Conservation (phyloP, 2,329 filamentous ascomycete species). For the Sclerotiophoma versabilis region DNA sequence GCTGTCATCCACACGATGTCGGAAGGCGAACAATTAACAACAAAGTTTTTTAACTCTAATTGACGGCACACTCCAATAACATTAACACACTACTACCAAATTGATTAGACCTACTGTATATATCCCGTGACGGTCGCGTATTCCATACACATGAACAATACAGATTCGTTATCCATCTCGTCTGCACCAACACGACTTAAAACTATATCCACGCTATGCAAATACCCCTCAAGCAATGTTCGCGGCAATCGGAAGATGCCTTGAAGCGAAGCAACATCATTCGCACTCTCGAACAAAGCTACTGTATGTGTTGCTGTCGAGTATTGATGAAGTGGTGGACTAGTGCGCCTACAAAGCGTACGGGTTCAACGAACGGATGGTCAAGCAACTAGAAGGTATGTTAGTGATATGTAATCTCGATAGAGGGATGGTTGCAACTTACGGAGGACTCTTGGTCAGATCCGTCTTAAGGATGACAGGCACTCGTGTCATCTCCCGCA, state of each 20-base stretch:
- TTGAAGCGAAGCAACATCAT: background rate
- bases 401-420: slow-evolving; percentile 19
- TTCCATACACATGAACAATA: slow-evolving; percentile 42
- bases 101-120: slow-evolving; percentile 37
- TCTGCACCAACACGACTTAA: slow-evolving; percentile 25
- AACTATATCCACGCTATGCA: slow-evolving; percentile 42
- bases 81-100: slow-evolving; percentile 41
- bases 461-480: slow-evolving; percentile 99
- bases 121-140: slow-evolving; percentile 31
- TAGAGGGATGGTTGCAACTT: slow-evolving; percentile 60
- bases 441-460: slow-evolving; percentile 98
- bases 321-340: slow-evolving; percentile 2
- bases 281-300: slow-evolving; percentile 3
- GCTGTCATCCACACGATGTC: background rate
- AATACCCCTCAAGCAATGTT: slow-evolving; percentile 42
- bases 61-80: slow-evolving; percentile 24
- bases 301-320: background rate
- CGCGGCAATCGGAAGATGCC: slow-evolving; percentile 17
- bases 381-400: slow-evolving; percentile 68
- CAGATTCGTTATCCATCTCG: slow-evolving; percentile 30
- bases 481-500: slow-evolving; percentile 95
- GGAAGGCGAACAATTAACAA: no score
- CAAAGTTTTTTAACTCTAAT: slow-evolving; percentile 18
- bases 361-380: slow-evolving; percentile 83
- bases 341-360: slow-evolving; percentile 63